Percentiles rank a stretch among this genome's conserved stretches.
These are phyloP conservation scores for Termitomyces heimii DNA, from an alignment of 768 basidiomycete genomes.

Conservation along the genomic window DNA sequence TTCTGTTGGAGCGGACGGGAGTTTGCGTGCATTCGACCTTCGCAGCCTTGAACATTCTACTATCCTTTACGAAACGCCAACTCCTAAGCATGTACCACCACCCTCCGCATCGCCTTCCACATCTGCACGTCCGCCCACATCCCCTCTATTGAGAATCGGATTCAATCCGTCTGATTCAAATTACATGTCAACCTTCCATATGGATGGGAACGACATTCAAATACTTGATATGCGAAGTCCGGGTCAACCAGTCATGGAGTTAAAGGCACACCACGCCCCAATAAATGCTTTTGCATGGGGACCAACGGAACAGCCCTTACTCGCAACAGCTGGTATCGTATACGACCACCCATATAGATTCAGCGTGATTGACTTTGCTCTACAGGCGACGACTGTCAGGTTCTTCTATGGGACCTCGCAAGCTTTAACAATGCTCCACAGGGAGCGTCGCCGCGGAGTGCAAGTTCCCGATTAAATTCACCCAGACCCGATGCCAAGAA, in stretches of 20 bases:
- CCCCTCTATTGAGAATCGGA: slow-evolving; percentile 79
- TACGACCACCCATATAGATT: neutral
- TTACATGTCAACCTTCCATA: slow-evolving; percentile 96
- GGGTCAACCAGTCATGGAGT: slow-evolving; percentile 90
- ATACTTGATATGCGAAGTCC: slow-evolving; percentile 97
- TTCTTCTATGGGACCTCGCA: slow-evolving; percentile 89
- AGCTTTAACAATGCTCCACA: slow-evolving; percentile 46
- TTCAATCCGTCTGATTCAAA: slow-evolving; percentile 92
- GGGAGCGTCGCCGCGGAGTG: slow-evolving; percentile 62
- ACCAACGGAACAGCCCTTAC: slow-evolving; percentile 70
- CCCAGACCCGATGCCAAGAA: slow-evolving; percentile 80
- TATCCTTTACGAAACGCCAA: slow-evolving; percentile 91
- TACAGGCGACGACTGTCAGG: slow-evolving; percentile 87
- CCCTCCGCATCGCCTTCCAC: slow-evolving; percentile 52
- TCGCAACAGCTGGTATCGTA: slow-evolving; percentile 81
- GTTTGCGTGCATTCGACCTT: slow-evolving; percentile 92
- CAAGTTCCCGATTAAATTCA: slow-evolving; percentile 69
- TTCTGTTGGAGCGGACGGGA: slow-evolving; percentile 96
- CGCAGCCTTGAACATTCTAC: slow-evolving; percentile 97
- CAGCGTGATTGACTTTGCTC: slow-evolving; percentile 2
- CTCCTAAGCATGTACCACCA: slow-evolving; percentile 65
- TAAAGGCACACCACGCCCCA: slow-evolving; percentile 74
- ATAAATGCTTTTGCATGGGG: slow-evolving; percentile 93
- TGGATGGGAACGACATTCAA: slow-evolving; percentile 85
- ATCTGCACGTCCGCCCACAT: slow-evolving; percentile 66